Conservation (phyloP, 2,329 filamentous ascomycete species). For the Epichloe coenophiala region DNA sequence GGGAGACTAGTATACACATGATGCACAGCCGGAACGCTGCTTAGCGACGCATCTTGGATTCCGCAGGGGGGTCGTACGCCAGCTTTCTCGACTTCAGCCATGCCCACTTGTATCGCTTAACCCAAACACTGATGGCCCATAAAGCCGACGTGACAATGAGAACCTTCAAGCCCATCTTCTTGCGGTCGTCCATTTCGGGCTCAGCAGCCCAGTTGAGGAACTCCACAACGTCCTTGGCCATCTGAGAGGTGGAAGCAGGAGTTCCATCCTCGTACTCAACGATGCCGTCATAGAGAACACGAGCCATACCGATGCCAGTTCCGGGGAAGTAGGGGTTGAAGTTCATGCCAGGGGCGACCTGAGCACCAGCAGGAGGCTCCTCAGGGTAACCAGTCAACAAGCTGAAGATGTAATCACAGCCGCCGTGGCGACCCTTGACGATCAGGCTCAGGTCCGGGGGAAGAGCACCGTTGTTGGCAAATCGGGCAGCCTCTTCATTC, state of each 20-base stretch:
- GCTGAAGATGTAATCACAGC: slow-evolving; percentile 97
- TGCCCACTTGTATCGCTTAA: slow-evolving; percentile 99
- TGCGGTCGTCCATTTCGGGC: slow-evolving; percentile 97
- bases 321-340: slow-evolving; percentile 99
- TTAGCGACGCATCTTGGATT: slow-evolving; percentile 36
- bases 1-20: slow-evolving; percentile 29
- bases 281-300: slow-evolving; percentile 92
- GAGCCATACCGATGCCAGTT: slow-evolving; percentile 96
- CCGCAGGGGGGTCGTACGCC: slow-evolving; percentile 65
- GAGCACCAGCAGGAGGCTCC: slow-evolving; percentile 79
- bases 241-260: slow-evolving; percentile 88
- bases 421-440: slow-evolving; percentile 92
- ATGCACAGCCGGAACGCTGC: slow-evolving; percentile 12
- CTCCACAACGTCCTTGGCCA: slow-evolving; percentile 98
- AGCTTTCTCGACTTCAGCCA: slow-evolving; percentile 93
- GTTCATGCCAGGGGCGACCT: slow-evolving; percentile 81
- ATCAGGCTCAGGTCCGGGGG: slow-evolving; percentile 98
- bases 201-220: slow-evolving; percentile 99
- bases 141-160: slow-evolving; percentile 66
- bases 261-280: slow-evolving; percentile 98
- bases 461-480: slow-evolving; percentile 95
- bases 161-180: slow-evolving; percentile 99
- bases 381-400: slow-evolving; percentile 96
- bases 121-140: slow-evolving; percentile 83
- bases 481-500: slow-evolving; percentile 96